Evolutionary conservation across 2,329 filamentous ascomycete species (phyloP), one percentile per base, ranked within the genome.

Genomic region (Phialophora expanda): DNA sequence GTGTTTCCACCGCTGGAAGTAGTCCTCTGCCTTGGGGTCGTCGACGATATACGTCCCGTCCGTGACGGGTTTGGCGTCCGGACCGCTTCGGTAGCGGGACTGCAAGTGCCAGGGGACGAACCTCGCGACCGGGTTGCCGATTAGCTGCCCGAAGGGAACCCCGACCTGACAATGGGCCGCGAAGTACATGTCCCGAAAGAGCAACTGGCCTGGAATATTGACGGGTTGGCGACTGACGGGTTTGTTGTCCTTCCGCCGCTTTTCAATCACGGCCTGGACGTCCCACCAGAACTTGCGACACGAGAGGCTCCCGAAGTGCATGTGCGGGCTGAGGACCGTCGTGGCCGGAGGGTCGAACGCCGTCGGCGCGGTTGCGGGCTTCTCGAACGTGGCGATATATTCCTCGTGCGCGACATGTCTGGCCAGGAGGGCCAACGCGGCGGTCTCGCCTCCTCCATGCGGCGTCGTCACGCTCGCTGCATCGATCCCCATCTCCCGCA

Each of bases 151-250:
- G 71, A 91, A 93, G 0, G 79, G 72, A 34, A 84, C 81, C 0
- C 90, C 90, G 1, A 92, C 78, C 0, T 85, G 83, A 0, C 90
- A 89, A 74, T 93, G 90, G 0, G 90, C 90, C 14, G 85, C 90
- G 71, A 93, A 93, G 76, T 93, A 93, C 90, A 93, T 93, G 74
- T 93, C 90, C 17, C 90, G 84, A 75, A 93, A 93, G 11, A 92
- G 80, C 1, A 93, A 77, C 71, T 93, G 90, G 2, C 90, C 90
- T 0, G 84, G 87, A 17, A 93, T 76, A 67, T 86, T 90, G n/a
- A 86, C 86, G 0, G 90, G 90, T 0, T 89, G 87, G 2, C 78
- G 71, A 0, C 83, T 83, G 1, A 79, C 78, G 28, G 81, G 79
- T 7, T 86, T 89, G 2, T 85, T 85, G 2, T 81, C 82, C 38